phyloP scores from a whole-genome alignment of 768 basidiomycete species.

The Saitozyma sp. region DNA sequence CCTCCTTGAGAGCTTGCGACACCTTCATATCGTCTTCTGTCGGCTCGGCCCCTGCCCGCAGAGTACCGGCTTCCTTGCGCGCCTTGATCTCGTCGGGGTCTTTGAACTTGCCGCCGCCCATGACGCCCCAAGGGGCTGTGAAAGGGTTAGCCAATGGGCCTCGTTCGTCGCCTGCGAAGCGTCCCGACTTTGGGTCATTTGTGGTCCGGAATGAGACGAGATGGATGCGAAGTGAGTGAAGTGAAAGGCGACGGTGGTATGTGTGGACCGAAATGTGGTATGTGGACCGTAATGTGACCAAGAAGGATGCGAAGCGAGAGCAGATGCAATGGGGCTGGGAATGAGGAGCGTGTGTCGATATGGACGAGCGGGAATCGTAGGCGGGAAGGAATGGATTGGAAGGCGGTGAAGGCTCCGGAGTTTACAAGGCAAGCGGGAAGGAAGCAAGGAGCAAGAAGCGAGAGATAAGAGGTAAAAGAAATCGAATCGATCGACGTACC shows the following conservation, averaged over 20 bases:
- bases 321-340: no score
- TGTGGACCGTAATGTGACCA: not conserved
- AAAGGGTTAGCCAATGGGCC: not conserved
- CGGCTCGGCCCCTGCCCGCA: slow-evolving; percentile 19
- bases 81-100: slow-evolving; percentile 29
- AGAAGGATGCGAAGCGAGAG: not conserved
- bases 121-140: slow-evolving; percentile 56
- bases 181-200: not conserved
- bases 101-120: slow-evolving; percentile 54
- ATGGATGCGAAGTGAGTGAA: not conserved
- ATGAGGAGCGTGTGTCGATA: no score
- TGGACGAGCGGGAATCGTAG: no score
- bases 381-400: no score
- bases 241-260: not conserved
- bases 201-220: not conserved
- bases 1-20: slow-evolving; percentile 31
- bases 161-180: not conserved
- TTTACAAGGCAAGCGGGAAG: no score
- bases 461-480: no score
- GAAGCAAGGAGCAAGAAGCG: no score
- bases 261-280: no score
- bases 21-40: slow-evolving; percentile 21
- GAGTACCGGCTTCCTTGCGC: slow-evolving; percentile 10
- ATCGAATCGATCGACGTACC: slow-evolving; percentile 1
- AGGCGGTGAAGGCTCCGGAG: no score